Percentiles rank a stretch among this genome's conserved stretches.
phyloP scores from a whole-genome alignment of 306 rosid species.

The Trifolium fragiferum region DNA sequence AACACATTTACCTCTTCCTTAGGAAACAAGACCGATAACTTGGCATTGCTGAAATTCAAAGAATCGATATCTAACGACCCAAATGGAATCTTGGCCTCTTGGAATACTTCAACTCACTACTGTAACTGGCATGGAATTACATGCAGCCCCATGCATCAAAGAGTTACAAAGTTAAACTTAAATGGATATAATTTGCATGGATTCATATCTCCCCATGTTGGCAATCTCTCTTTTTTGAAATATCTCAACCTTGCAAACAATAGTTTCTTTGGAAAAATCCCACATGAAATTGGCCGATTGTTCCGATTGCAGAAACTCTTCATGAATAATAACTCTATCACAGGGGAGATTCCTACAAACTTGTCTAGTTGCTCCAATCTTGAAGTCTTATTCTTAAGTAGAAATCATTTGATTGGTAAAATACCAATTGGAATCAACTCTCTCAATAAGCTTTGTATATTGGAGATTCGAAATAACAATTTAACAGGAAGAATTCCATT shows the following conservation, averaged over 20 bases:
- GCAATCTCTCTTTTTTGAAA: background rate
- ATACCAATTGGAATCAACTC: background rate
- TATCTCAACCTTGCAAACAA: background rate
- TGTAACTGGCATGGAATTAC: background rate
- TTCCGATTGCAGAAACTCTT: background rate
- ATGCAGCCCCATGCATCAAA: background rate
- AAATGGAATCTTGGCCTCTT: background rate
- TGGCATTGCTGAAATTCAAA: constrained; percentile 21
- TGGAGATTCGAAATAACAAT: background rate
- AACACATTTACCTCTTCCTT: background rate
- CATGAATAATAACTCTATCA: background rate
- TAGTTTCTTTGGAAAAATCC: background rate
- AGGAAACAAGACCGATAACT: constrained; percentile 19
- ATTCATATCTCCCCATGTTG: background rate
- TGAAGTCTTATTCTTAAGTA: too few species aligned
- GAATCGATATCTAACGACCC: background rate
- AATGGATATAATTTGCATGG: background rate
- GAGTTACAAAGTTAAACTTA: background rate
- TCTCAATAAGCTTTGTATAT: background rate
- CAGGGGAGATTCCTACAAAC: background rate
- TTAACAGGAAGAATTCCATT: background rate
- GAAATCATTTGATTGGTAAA: background rate
- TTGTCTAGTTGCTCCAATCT: background rate
- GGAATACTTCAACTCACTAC: background rate
- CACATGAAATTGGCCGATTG: background rate